Evolutionary conservation across 306 rosid species (phyloP).

Genomic region (Rosa lucieae): DNA sequence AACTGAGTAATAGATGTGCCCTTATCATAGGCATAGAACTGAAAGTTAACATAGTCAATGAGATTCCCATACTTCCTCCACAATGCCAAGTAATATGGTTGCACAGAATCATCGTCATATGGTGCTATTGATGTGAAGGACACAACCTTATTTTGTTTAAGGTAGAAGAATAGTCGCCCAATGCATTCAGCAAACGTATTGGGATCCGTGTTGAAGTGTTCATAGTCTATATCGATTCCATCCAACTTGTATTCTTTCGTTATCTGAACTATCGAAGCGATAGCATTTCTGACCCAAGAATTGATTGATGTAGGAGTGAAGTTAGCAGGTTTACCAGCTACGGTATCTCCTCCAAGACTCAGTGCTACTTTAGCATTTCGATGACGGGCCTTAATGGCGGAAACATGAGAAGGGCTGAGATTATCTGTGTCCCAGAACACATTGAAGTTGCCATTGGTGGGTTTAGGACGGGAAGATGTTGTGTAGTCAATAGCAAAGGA

Average conservation of each 20-base stretch:
- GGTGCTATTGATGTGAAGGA: constrained; percentile 37
- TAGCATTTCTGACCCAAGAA: constrained; percentile 35
- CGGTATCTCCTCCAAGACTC: constrained; percentile 36
- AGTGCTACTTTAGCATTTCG: constrained; percentile 35
- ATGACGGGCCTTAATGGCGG: constrained; percentile 22
- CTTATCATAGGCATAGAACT: constrained; percentile 30
- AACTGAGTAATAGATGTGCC: constrained; percentile 17
- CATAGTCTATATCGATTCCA: constrained; percentile 38
- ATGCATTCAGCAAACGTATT: constrained; percentile 30
- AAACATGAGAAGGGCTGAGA: constrained; percentile 31
- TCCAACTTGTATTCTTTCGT: constrained; percentile 13
- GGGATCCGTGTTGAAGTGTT: constrained; percentile 35
- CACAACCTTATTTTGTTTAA: constrained; percentile 20
- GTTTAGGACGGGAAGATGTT: constrained; percentile 15
- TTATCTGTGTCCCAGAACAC: constrained; percentile 35
- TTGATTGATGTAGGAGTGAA: constrained; percentile 21
- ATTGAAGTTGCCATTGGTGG: constrained; percentile 34
- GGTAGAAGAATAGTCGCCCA: constrained; percentile 22
- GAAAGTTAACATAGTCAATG: constrained; percentile 30
- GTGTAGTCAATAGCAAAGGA: constrained; percentile 33
- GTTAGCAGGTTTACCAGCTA: neutral
- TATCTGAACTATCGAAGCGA: constrained; percentile 18
- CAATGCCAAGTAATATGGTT: constrained; percentile 31
- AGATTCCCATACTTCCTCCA: constrained; percentile 29
- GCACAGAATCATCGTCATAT: constrained; percentile 19